A percentile compares a stretch with the other conserved stretches of the same genome.
phyloP scores from a whole-genome alignment of 163 green algal genomes.

The Prototheca wickerhamii region DNA sequence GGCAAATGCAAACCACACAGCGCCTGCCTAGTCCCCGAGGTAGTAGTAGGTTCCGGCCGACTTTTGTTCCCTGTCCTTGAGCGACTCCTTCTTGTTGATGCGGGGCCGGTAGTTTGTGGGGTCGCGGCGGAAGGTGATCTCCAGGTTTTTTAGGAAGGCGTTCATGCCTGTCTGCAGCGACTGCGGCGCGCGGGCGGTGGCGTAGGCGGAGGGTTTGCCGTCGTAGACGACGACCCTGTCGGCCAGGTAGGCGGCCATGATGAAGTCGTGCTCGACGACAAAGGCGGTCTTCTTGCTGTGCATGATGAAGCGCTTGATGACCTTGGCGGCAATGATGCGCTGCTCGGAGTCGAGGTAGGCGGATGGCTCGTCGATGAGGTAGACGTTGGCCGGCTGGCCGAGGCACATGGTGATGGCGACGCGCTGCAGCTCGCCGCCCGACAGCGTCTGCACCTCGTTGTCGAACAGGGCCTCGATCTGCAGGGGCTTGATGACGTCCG shows the following conservation, averaged over 20 bases:
- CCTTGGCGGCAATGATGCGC: constrained; percentile 94
- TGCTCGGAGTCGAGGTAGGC: constrained; percentile 98
- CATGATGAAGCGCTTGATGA: constrained; percentile 99
- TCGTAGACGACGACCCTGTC: constrained; percentile 98
- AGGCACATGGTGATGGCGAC: constrained; percentile 93
- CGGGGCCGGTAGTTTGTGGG: constrained; percentile 90
- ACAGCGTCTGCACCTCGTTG: constrained; percentile 89
- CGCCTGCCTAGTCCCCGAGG: constrained; percentile 40
- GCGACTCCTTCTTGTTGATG: constrained; percentile 88
- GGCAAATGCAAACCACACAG: background rate
- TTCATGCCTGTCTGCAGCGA: constrained; percentile 93
- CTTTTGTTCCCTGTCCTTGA: constrained; percentile 92
- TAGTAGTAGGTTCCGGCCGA: constrained; percentile 81
- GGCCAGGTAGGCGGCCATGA: constrained; percentile 99
- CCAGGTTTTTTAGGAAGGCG: constrained; percentile 88
- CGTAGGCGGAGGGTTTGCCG: constrained; percentile 69
- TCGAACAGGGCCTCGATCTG: constrained; percentile 84
- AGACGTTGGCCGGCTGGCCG: constrained; percentile 91
- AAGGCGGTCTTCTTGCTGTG: constrained; percentile 99
- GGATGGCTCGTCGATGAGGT: constrained; percentile 96
- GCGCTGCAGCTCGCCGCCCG: constrained; percentile 82
- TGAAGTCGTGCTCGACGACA: constrained; percentile 99
- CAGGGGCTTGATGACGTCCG: constrained; percentile 86
- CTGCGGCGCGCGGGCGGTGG: constrained; percentile 68
- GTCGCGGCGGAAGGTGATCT: constrained; percentile 97